phyloP scores from a whole-genome alignment of 129 eudicot species.

The Flaveria robusta region DNA sequence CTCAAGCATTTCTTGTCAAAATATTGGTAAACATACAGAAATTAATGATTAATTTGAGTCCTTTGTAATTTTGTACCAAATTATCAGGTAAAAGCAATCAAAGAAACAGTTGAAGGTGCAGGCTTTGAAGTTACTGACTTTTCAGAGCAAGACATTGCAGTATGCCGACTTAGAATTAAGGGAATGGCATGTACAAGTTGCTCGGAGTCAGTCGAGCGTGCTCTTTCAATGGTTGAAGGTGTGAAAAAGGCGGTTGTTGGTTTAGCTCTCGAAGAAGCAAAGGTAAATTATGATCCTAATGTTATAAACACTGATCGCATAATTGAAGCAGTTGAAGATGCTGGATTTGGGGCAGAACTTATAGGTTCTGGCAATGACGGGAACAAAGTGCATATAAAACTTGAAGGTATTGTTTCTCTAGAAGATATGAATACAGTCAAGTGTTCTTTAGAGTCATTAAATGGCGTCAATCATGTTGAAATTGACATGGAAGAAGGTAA shows the following conservation, averaged over 20 bases:
- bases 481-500: slow-evolving; percentile 41
- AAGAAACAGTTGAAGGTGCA: slow-evolving; percentile 46
- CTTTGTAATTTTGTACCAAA: not conserved
- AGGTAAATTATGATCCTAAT: slow-evolving; percentile 52
- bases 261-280: slow-evolving; percentile 58
- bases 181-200: slow-evolving; percentile 64
- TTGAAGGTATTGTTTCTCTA: slow-evolving; percentile 41
- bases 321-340: slow-evolving; percentile 50
- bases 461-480: slow-evolving; percentile 50
- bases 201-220: slow-evolving; percentile 48
- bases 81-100: slow-evolving; percentile 44
- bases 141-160: slow-evolving; percentile 40
- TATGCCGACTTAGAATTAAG: slow-evolving; percentile 51
- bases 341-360: slow-evolving; percentile 57
- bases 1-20: slow-evolving; percentile 4
- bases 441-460: slow-evolving; percentile 38
- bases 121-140: slow-evolving; percentile 50
- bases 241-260: slow-evolving; percentile 55
- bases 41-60: not conserved
- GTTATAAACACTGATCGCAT: slow-evolving; percentile 32
- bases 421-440: slow-evolving; percentile 33
- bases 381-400: slow-evolving; percentile 50
- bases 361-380: slow-evolving; percentile 48
- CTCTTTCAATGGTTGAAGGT: slow-evolving; percentile 42
- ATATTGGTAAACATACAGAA: not conserved